These are phyloP conservation scores for Acer saccharum DNA, from an alignment of 345 rosid species.

Conservation along the genomic window DNA sequence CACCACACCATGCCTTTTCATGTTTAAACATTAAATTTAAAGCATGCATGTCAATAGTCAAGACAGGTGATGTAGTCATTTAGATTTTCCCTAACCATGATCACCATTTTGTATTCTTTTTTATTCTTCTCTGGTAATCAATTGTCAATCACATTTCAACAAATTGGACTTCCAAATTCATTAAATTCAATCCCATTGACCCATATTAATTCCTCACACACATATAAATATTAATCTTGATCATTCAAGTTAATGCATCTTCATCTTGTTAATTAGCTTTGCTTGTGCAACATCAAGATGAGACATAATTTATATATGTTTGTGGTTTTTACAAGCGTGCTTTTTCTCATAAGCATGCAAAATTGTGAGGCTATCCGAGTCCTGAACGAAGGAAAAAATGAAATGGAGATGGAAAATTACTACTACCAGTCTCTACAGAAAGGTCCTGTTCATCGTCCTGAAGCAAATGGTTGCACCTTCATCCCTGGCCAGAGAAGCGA, in stretches of 20 bases:
- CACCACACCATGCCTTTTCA: background rate
- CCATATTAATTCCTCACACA: background rate
- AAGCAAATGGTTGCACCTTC: background rate
- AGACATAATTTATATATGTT: background rate
- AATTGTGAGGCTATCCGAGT: background rate
- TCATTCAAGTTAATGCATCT: background rate
- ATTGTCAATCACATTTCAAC: slow-evolving; percentile 1
- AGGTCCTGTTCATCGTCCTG: background rate
- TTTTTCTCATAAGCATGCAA: background rate
- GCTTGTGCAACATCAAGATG: background rate
- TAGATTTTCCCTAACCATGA: background rate
- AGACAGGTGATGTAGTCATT: background rate
- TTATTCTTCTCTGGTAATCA: background rate
- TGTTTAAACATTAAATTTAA: background rate
- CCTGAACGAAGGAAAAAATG: background rate
- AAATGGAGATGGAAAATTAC: background rate
- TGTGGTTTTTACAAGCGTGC: background rate
- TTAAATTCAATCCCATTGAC: background rate
- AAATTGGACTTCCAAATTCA: background rate
- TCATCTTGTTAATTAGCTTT: background rate
- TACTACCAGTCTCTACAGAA: background rate
- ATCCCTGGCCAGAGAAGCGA: background rate
- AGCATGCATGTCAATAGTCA: slow-evolving; percentile 1
- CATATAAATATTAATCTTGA: background rate
- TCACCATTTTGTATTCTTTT: background rate